Conservation (phyloP, 2,329 filamentous ascomycete genomes). For the Pezicula rhizophila region DNA sequence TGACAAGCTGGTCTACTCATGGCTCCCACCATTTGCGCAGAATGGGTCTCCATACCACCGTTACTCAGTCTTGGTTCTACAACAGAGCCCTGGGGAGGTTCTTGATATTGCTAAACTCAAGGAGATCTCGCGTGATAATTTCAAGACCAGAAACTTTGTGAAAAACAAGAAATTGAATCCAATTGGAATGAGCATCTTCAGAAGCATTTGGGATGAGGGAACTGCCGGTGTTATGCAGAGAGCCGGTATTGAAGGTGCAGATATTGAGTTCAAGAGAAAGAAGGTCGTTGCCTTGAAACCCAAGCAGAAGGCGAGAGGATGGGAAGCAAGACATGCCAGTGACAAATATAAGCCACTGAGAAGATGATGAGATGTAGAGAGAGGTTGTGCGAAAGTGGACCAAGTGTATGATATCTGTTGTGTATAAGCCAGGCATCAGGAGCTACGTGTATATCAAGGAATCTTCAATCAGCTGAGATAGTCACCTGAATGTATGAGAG, state of each 20-base stretch:
- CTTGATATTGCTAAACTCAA: constrained; percentile 55
- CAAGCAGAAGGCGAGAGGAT: constrained; percentile 54
- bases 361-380: constrained; percentile 15
- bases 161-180: constrained; percentile 63
- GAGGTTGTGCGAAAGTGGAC: background rate
- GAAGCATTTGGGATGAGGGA: constrained; percentile 80
- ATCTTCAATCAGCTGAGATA: too few species aligned
- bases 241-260: constrained; percentile 65
- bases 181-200: constrained; percentile 83
- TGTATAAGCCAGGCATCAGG: too few species aligned
- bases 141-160: constrained; percentile 70
- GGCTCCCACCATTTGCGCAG: constrained; percentile 80
- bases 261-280: constrained; percentile 79
- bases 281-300: constrained; percentile 64
- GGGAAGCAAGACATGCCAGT: constrained; percentile 60
- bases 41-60: constrained; percentile 91
- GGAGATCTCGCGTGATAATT: constrained; percentile 55
- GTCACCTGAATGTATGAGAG: too few species aligned
- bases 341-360: constrained; percentile 55
- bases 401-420: too few species aligned
- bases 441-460: too few species aligned
- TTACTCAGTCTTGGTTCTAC: constrained; percentile 73
- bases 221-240: constrained; percentile 84
- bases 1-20: constrained; percentile 67
- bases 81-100: constrained; percentile 60